Base-by-base conservation (phyloP, 805 yeast genomes). In the Pichia cabralensis region DNA sequence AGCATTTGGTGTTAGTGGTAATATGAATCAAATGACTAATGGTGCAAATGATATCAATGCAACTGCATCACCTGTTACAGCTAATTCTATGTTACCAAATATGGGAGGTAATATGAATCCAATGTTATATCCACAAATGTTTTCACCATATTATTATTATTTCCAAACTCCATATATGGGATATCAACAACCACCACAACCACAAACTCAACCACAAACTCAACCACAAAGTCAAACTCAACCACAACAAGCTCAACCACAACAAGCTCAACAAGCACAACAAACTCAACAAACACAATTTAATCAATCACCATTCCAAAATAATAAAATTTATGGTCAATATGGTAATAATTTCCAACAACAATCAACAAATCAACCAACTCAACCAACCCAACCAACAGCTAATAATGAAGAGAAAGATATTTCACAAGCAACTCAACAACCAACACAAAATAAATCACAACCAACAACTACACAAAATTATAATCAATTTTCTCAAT, bases 61-160 rank as follows among this genome's bases (percentile, higher is more conserved):
- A 23, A 30, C 28, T 30, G 41, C 41, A 17, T 34, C 43, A 4
- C 43, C 46, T 27, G 43, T 13, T n/a, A 24, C 43, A 27, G 48
- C 44, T 29, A 47, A 39, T 9, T 39, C 48, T 12, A 27, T 38
- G 11, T 34, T 38, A 34, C 47, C 52, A 31, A 51, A 47, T 27
- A 38, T 48, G 41, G 36, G 27, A 9, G 30, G 36, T 34, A 39
- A 41, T 21, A 48, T 36, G 24, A 46, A 45, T 30, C 56, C 56
- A 41, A 50, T 52, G 53, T 47, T 52, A 49, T 52, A 55, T 30
- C 57, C 57, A 36, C 50, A 48, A 23, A 47, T 51, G 14, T 50
- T 45, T 42, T 54, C 48, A 44, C 57, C 55, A 34, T 55, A 50
- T 48, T 54, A 53, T 43, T 54, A 53, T 34, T 41, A 47, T 30